Evolutionary conservation across 805 yeast genomes (phyloP), one percentile per base, ranked within the genome.

Genomic region (Wickerhamomyces chambardii): DNA sequence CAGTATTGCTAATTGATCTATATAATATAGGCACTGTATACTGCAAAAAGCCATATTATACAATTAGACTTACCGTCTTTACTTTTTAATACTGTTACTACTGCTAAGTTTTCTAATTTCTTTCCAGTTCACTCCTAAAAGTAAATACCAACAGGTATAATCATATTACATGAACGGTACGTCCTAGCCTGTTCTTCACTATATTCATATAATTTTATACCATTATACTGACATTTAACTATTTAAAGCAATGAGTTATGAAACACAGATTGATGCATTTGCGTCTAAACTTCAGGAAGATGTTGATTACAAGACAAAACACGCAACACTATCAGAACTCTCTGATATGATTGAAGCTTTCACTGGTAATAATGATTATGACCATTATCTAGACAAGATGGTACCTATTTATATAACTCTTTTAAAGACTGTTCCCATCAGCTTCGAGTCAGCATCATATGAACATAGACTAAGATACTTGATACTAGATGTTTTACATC

Each of bases 341-440:
- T 72, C 92, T 40, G 97, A 90, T 56, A 74, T 86, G 55, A 70
- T 87, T 29, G 97, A 90, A 52, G 72, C 86, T 3, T 82, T 84
- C 57, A 81, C 81, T 42, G 82, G 85, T 9, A 73, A 86, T 5
- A 75, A 76, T 17, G 97, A 89, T 46, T 86, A 87, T 55, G 87
- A 81, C 40, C 70, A 73, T 48, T 86, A 87, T 49, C 63, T 89
- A 31, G 66, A 75, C 38, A 72, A 70, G 42, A 57, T 86, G 46
- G 58, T 89, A 33, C 95, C 95, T 2, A 70, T 78, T 12, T 74
- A 87, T 44, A 56, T 82, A 36, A 63, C 68, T 34, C 69, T 78
- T 31, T 63, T 90, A 45, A 68, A 78, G 28, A 61, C 68, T 2
- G 80, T 80, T 14, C 95, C 94, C 4, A 66, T 84, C n/a, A 75